A percentile compares a stretch with the other conserved stretches of the same genome.
These are phyloP conservation scores for Talaromyces sp. DNA, from an alignment of 2,329 filamentous ascomycete species.

Conservation along the genomic window DNA sequence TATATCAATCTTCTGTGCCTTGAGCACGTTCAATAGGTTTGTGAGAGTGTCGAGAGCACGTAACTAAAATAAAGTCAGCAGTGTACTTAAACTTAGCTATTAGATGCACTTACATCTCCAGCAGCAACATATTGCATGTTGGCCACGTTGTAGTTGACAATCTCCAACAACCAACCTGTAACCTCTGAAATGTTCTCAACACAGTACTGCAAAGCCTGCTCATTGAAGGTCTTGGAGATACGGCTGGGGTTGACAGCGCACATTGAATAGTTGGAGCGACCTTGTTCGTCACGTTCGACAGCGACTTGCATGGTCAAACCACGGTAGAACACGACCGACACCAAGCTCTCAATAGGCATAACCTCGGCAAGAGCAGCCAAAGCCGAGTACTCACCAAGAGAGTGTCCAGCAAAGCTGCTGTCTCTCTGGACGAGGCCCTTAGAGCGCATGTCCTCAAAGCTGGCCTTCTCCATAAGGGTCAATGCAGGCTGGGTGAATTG, in stretches of 20 bases:
- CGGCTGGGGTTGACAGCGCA: conserved; percentile 97
- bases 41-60: conserved; percentile 64
- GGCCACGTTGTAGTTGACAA: conserved; percentile 88
- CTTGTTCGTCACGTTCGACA: conserved; percentile 88
- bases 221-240: conserved; percentile 98
- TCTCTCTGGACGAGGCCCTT: conserved; percentile 95
- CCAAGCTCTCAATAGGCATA: conserved; percentile 98
- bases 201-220: conserved; percentile 93
- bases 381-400: conserved; percentile 95
- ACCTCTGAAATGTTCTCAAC: conserved; percentile 92
- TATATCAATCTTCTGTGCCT: conserved; percentile 96
- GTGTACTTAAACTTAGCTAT: background rate
- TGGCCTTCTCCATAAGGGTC: conserved; percentile 99
- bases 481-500: conserved; percentile 98
- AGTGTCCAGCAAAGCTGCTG: conserved; percentile 97
- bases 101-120: conserved; percentile 52
- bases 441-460: conserved; percentile 97
- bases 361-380: conserved; percentile 94
- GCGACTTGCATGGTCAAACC: conserved; percentile 99
- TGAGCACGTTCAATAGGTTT: conserved; percentile 89
- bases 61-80: conserved; percentile 37
- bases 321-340: conserved; percentile 98
- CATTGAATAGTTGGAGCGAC: conserved; percentile 98
- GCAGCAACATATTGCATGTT: conserved; percentile 69
- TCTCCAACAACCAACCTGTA: conserved; percentile 93